Conservation (phyloP, 2,329 filamentous ascomycete genomes). For the Diaporthe vaccinii region DNA sequence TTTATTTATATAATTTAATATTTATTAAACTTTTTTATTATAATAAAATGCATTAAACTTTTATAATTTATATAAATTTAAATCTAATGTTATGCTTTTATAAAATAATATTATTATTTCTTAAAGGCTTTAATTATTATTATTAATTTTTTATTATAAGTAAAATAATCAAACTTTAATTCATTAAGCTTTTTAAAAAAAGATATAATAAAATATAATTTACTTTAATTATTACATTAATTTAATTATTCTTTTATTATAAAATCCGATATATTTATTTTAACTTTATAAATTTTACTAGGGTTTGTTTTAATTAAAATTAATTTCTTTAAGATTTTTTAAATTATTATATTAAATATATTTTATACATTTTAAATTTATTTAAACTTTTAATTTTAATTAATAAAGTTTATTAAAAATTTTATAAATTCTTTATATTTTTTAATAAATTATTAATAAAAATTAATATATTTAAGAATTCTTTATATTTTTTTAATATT, state of each 20-base stretch:
- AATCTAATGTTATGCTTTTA: neutral
- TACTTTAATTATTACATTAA: neutral
- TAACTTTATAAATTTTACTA: neutral
- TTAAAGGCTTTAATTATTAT: neutral
- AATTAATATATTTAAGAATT: constrained; percentile 23
- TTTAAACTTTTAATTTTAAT: neutral
- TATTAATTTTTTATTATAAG: neutral
- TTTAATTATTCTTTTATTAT: neutral
- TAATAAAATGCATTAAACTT: too few species aligned
- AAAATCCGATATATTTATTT: neutral
- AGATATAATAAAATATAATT: neutral
- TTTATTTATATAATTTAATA: too few species aligned
- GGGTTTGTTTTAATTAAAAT: neutral
- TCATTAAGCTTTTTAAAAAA: neutral
- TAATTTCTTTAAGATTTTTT: neutral
- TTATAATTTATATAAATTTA: neutral
- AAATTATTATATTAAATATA: neutral
- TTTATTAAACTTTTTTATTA: too few species aligned
- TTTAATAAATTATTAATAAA: constrained; percentile 22
- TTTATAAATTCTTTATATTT: neutral
- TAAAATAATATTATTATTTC: neutral
- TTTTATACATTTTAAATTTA: neutral
- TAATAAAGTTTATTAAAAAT: neutral
- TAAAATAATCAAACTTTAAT: neutral
- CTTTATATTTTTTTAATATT: neutral